Conservation (phyloP, 495 filamentous ascomycete species). For the Stereocaulon alpinum region DNA sequence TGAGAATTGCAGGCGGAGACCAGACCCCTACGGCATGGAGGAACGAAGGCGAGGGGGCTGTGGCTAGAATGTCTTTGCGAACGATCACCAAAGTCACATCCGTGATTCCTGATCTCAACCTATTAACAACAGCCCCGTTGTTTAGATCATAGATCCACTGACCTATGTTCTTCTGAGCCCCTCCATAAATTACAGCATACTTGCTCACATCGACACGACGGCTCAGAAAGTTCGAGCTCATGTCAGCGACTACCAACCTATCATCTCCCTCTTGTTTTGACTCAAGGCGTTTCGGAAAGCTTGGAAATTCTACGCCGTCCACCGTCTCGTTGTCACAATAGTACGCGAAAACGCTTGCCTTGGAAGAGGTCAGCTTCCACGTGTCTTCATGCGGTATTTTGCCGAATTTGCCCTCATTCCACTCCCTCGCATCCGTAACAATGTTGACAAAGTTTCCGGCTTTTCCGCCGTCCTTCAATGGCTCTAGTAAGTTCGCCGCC, state of each 20-base stretch:
- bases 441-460: slow-evolving; percentile 60
- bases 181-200: slow-evolving; percentile 49
- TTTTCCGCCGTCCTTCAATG: slow-evolving; percentile 20
- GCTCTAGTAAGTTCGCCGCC: slow-evolving; percentile 62
- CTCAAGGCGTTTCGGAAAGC: slow-evolving; percentile 56
- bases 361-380: slow-evolving; percentile 64
- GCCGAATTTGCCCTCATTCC: slow-evolving; percentile 78
- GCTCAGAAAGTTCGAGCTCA: slow-evolving; percentile 71
- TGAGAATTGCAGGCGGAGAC: slow-evolving; percentile 63
- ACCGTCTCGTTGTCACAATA: slow-evolving; percentile 93
- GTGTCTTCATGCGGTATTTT: slow-evolving; percentile 62
- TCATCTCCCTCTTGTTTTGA: slow-evolving; percentile 47
- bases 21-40: slow-evolving; percentile 68
- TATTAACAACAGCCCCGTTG: neutral
- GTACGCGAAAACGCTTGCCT: slow-evolving; percentile 66
- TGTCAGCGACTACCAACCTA: slow-evolving; percentile 70
- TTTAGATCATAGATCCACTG: neutral
- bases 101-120: slow-evolving; percentile 46
- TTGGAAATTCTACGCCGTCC: slow-evolving; percentile 88
- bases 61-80: slow-evolving; percentile 58
- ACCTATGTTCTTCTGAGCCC: slow-evolving; percentile 77
- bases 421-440: slow-evolving; percentile 56
- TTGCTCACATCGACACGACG: slow-evolving; percentile 56
- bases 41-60: slow-evolving; percentile 48
- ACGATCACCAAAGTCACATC: slow-evolving; percentile 79